Conservation (phyloP, 192 early-diverging fungal genomes). For the Umbelopsis sp. region DNA sequence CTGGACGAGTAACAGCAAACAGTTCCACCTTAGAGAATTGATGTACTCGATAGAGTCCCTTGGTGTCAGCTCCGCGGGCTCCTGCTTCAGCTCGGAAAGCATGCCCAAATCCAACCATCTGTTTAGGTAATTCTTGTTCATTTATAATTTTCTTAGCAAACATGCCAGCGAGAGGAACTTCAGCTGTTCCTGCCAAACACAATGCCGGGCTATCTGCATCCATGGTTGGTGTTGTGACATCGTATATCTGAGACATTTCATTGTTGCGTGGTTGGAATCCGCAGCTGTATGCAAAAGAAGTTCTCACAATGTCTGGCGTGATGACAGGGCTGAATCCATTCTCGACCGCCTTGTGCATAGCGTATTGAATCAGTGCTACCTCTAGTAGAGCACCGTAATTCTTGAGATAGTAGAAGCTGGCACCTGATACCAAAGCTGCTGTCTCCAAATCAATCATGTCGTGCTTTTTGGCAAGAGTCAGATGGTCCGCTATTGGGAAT, state of each 20-base stretch:
- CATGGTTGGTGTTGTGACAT: constrained; percentile 47
- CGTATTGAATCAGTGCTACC: constrained; percentile 84
- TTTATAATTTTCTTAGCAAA: constrained; percentile 67
- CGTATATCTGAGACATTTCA: constrained; percentile 88
- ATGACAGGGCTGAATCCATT: constrained; percentile 79
- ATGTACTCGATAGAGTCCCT: constrained; percentile 90
- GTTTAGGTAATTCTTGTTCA: constrained; percentile 63
- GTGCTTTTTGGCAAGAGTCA: constrained; percentile 62
- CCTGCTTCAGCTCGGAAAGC: constrained; percentile 93
- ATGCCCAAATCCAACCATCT: constrained; percentile 78
- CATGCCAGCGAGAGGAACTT: constrained; percentile 90
- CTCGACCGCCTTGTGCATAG: constrained; percentile 69
- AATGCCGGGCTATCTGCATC: constrained; percentile 54
- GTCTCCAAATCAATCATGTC: constrained; percentile 83
- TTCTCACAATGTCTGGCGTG: constrained; percentile 82
- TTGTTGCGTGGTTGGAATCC: constrained; percentile 84
- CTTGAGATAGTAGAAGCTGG: constrained; percentile 85
- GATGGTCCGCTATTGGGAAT: constrained; percentile 63
- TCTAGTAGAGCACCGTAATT: constrained; percentile 88
- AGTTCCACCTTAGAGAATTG: constrained; percentile 96
- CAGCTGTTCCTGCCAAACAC: constrained; percentile 85
- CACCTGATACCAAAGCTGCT: constrained; percentile 77
- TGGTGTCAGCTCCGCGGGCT: constrained; percentile 78
- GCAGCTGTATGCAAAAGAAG: constrained; percentile 80
- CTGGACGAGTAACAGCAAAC: constrained; percentile 70